Evolutionary conservation across 2,329 filamentous ascomycete genomes (phyloP).

Genomic region (Bisporella sp.): DNA sequence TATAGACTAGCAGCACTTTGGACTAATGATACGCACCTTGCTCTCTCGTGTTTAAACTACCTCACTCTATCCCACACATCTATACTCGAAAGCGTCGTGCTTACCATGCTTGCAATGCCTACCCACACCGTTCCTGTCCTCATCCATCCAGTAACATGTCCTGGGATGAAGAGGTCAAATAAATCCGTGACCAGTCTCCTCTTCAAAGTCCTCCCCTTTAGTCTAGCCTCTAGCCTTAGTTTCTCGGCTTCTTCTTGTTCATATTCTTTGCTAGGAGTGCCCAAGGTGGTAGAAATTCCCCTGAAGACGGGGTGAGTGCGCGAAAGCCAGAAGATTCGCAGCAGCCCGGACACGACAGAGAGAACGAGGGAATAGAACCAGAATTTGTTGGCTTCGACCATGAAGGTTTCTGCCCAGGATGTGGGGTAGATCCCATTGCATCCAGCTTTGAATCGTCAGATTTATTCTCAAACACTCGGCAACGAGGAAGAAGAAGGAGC

Average conservation of each 20-base stretch:
- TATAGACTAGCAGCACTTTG: too few species aligned
- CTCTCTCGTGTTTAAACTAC: too few species aligned
- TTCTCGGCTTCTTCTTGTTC: slow-evolving; percentile 21
- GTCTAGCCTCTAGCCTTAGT: slow-evolving; percentile 10
- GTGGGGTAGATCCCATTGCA: slow-evolving; percentile 42
- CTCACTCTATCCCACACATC: slow-evolving; percentile 50
- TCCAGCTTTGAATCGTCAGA: slow-evolving; percentile 24
- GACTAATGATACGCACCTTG: too few species aligned
- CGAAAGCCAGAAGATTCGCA: slow-evolving; percentile 3
- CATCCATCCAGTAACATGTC: slow-evolving; percentile 53
- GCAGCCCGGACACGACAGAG: slow-evolving; percentile 33
- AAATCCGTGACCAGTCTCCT: slow-evolving; percentile 47
- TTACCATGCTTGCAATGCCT: slow-evolving; percentile 51
- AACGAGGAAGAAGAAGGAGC: neutral
- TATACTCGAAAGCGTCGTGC: slow-evolving; percentile 52
- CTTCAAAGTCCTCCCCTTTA: slow-evolving; percentile 27
- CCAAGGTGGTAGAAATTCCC: too few species aligned
- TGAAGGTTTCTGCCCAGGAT: slow-evolving; percentile 37
- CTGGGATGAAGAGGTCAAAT: slow-evolving; percentile 58
- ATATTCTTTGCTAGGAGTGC: too few species aligned
- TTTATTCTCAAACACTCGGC: neutral
- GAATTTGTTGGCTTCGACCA: slow-evolving; percentile 57
- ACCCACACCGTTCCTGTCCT: slow-evolving; percentile 43
- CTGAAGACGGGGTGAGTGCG: slow-evolving; percentile 9
- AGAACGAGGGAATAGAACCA: slow-evolving; percentile 53